Conservation (phyloP, 2,329 filamentous ascomycete genomes). For the Aspergillus novofumigatus region DNA sequence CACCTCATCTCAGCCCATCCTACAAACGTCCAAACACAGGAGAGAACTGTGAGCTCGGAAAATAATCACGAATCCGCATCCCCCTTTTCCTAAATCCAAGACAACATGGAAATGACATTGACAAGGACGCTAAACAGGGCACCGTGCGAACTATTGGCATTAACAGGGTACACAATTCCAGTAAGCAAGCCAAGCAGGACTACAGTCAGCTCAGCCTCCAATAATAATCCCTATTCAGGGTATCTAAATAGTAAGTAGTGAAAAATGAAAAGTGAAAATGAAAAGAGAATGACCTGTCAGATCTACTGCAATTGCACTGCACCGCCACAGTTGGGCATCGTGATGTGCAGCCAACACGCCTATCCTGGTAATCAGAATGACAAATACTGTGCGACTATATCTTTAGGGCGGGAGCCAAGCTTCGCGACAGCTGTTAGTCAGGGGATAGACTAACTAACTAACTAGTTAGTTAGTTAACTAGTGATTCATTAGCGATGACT, state of each 20-base stretch:
- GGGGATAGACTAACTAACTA: not conserved
- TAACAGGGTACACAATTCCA: not conserved
- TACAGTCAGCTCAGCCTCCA: too few species aligned
- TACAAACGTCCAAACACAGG: too few species aligned
- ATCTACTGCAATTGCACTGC: not conserved
- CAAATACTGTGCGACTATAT: not conserved
- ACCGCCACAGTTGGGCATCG: conserved; percentile 4
- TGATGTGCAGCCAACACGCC: not conserved
- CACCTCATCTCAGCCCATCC: too few species aligned
- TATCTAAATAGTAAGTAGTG: too few species aligned
- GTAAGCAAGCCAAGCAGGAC: too few species aligned
- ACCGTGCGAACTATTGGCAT: not conserved
- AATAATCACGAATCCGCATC: not conserved
- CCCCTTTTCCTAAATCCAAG: too few species aligned
- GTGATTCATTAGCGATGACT: not conserved
- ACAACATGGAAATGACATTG: too few species aligned
- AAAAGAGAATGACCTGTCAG: not conserved
- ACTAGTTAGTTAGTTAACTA: too few species aligned
- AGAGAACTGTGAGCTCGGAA: too few species aligned
- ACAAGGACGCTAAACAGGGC: not conserved
- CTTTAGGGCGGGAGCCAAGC: not conserved
- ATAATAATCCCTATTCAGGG: too few species aligned
- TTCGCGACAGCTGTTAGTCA: not conserved
- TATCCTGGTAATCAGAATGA: not conserved
- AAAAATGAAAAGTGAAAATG: too few species aligned